phyloP scores from a whole-genome alignment of 2,329 filamentous ascomycete species.

The Atkinsonella texensis region DNA sequence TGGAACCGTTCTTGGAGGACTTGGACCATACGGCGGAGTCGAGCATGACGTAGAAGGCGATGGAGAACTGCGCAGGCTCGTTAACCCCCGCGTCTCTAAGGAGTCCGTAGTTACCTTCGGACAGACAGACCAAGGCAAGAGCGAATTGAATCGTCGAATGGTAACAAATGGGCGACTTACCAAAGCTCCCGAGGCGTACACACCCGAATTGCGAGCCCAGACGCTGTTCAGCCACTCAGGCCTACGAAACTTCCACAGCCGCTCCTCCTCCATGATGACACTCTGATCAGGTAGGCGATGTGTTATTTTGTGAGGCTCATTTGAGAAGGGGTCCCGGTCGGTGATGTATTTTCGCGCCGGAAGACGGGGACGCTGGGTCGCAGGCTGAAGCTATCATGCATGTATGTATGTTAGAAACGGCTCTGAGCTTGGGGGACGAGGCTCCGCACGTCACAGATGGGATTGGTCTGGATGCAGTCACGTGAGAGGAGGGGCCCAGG shows the following conservation, averaged over 20 bases:
- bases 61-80: slow-evolving; percentile 40
- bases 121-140: background rate
- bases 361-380: background rate
- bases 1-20: slow-evolving; percentile 44
- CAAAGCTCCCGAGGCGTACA: slow-evolving; percentile 51
- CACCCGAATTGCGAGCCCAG: slow-evolving; percentile 50
- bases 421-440: slow-evolving; percentile 13
- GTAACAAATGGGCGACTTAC: slow-evolving; percentile 28
- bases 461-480: background rate
- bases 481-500: background rate
- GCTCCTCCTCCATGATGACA: slow-evolving; percentile 46
- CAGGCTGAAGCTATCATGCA: slow-evolving; percentile 10
- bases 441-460: slow-evolving; percentile 6
- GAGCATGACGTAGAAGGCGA: slow-evolving; percentile 58
- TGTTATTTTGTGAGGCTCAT: background rate
- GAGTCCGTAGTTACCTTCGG: too few species aligned
- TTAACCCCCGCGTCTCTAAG: too few species aligned
- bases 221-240: slow-evolving; percentile 56
- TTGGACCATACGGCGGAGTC: slow-evolving; percentile 57
- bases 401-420: background rate
- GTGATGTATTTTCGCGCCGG: background rate
- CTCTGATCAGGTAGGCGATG: background rate
- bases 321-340: background rate
- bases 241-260: slow-evolving; percentile 54
- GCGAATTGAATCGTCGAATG: background rate